Conservation (phyloP, 139 green algal genomes). For the Zygnema cylindricum region DNA sequence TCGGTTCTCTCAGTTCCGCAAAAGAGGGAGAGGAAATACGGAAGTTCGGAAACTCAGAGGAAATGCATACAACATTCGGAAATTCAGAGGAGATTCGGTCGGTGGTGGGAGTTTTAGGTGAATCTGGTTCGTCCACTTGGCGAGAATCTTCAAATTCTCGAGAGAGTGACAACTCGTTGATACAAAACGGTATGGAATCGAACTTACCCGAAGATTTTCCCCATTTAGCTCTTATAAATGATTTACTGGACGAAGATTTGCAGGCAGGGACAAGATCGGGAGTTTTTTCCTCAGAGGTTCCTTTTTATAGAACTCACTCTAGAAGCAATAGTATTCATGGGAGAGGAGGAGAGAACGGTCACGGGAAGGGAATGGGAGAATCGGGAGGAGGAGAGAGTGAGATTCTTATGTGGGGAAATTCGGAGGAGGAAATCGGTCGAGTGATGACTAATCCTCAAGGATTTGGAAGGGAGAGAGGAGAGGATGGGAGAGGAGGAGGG, state of each 20-base stretch:
- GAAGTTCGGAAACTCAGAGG: too few relatives aligned
- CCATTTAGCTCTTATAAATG: slow-evolving; percentile 56
- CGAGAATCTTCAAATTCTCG: background rate
- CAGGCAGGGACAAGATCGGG: background rate
- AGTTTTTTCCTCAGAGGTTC: background rate
- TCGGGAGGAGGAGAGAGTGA: background rate
- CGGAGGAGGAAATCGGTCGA: background rate
- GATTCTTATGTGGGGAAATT: background rate
- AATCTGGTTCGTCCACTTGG: background rate
- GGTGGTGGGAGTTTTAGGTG: background rate
- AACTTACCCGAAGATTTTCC: slow-evolving; percentile 52
- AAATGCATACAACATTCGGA: too few relatives aligned
- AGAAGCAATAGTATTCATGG: background rate
- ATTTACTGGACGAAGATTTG: slow-evolving; percentile 55
- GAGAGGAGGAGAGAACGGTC: background rate
- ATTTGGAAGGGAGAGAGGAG: background rate
- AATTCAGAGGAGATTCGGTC: too few relatives aligned
- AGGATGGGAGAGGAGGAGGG: background rate
- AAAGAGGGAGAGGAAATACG: too few relatives aligned
- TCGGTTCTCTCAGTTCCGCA: too few relatives aligned
- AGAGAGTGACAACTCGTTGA: background rate
- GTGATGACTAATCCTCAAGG: background rate
- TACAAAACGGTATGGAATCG: slow-evolving; percentile 2
- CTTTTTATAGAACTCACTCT: background rate
- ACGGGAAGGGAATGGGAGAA: background rate